Percentiles rank a stretch among this genome's conserved stretches.
These are phyloP conservation scores for Tricholoma furcatifolium DNA, from an alignment of 768 basidiomycete species.

Conservation along the genomic window DNA sequence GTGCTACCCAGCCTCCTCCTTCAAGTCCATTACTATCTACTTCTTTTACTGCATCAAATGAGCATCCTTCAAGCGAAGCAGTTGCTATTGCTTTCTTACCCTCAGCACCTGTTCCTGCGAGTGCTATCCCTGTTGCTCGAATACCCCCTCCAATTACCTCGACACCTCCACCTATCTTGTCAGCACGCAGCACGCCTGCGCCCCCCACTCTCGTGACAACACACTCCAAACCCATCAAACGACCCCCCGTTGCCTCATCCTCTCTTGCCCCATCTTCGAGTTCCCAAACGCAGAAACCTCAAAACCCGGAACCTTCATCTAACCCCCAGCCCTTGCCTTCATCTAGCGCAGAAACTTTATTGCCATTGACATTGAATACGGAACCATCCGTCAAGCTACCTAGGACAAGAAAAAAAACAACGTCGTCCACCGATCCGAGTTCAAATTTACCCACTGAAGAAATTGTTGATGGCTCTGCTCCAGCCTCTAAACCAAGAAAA, in stretches of 20 bases:
- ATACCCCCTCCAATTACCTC: not conserved
- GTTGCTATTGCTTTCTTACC: not conserved
- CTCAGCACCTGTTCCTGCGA: not conserved
- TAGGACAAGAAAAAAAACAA: not conserved
- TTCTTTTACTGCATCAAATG: not conserved
- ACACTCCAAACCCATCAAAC: constrained; percentile 4
- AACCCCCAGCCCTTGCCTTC: not conserved
- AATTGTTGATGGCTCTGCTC: not conserved
- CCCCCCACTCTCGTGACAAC: constrained; percentile 10
- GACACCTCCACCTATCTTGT: constrained; percentile 4
- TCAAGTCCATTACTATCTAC: not conserved
- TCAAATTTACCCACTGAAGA: not conserved
- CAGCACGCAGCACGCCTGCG: constrained; percentile 9
- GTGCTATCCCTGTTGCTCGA: not conserved
- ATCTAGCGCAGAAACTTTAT: constrained; percentile 13
- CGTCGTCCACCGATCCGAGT: not conserved
- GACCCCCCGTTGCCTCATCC: constrained; percentile 2
- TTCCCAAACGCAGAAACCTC: not conserved
- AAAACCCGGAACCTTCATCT: not conserved
- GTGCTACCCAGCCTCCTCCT: not conserved
- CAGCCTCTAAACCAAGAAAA: constrained; percentile 1
- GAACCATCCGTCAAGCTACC: not conserved
- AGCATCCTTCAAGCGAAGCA: not conserved
- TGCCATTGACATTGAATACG: not conserved
- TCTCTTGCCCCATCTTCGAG: not conserved